Conservation (phyloP, 2,329 filamentous ascomycete species). For the Hortaea werneckii region DNA sequence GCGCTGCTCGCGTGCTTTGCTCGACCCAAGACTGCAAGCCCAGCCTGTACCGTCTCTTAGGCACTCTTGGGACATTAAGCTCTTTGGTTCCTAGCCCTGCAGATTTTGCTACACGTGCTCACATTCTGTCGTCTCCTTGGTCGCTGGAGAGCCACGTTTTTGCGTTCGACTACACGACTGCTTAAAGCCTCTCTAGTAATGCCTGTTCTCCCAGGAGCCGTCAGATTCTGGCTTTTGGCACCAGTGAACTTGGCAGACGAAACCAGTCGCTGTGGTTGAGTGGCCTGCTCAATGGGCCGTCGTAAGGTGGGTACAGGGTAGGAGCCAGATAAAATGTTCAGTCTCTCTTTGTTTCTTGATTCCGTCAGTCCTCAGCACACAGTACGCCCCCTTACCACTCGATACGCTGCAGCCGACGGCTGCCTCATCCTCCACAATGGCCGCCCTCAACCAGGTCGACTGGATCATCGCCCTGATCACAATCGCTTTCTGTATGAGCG, state of each 20-base stretch:
- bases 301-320: neutral
- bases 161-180: no score
- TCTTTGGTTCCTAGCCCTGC: neutral
- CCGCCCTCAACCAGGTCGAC: neutral
- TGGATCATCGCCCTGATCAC: conserved; percentile 48
- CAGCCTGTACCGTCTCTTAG: neutral
- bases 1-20: neutral
- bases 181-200: no score
- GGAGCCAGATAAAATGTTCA: neutral
- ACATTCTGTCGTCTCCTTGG: neutral
- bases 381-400: neutral
- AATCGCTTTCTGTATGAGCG: conserved; percentile 50
- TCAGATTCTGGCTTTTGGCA: neutral
- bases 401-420: neutral
- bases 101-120: neutral
- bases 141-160: neutral
- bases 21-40: neutral
- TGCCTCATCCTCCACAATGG: neutral
- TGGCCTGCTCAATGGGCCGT: neutral
- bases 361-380: neutral
- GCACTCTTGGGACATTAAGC: neutral
- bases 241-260: neutral
- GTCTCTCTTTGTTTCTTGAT: neutral
- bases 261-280: neutral
- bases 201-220: neutral